Evolutionary conservation across 805 yeast genomes (phyloP).

Genomic region (Teunomyces pallodes): DNA sequence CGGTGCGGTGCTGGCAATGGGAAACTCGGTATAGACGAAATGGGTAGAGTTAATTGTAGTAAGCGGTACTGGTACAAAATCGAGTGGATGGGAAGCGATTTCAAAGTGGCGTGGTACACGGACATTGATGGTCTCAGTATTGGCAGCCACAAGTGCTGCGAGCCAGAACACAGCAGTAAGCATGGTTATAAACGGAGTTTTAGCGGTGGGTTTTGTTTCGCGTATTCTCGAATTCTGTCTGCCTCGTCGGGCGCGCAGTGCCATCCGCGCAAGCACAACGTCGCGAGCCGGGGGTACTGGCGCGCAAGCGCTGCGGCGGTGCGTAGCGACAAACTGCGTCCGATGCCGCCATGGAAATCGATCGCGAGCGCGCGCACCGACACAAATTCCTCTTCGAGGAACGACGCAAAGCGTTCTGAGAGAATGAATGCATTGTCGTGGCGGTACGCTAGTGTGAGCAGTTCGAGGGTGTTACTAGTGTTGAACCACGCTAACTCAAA

Average conservation of each 20-base stretch:
- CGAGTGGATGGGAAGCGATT: constrained; percentile 20
- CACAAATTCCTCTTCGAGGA: constrained; percentile 10
- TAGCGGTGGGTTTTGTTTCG: background rate
- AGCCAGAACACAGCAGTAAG: background rate
- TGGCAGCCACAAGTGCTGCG: constrained; percentile 18
- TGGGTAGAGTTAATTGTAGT: constrained; percentile 20
- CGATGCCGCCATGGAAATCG: background rate
- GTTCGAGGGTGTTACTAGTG: constrained; percentile 17
- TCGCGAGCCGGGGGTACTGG: background rate
- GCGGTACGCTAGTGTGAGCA: constrained; percentile 23
- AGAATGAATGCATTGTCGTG: constrained; percentile 31
- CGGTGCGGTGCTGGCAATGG: constrained; percentile 17
- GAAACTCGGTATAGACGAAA: constrained; percentile 21
- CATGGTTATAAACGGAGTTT: background rate
- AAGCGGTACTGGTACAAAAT: constrained; percentile 17
- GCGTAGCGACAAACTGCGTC: background rate
- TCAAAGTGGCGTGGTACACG: constrained; percentile 35
- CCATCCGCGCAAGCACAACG: background rate
- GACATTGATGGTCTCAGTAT: constrained; percentile 36
- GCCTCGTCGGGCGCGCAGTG: background rate
- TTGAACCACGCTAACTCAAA: constrained; percentile 42
- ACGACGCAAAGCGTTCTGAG: constrained; percentile 36
- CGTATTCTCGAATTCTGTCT: background rate
- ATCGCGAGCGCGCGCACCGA: constrained; percentile 6
- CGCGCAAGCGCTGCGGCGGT: background rate